Conservation (phyloP, 1,139 yeast genomes). For the Yamadazyma taylorii region DNA sequence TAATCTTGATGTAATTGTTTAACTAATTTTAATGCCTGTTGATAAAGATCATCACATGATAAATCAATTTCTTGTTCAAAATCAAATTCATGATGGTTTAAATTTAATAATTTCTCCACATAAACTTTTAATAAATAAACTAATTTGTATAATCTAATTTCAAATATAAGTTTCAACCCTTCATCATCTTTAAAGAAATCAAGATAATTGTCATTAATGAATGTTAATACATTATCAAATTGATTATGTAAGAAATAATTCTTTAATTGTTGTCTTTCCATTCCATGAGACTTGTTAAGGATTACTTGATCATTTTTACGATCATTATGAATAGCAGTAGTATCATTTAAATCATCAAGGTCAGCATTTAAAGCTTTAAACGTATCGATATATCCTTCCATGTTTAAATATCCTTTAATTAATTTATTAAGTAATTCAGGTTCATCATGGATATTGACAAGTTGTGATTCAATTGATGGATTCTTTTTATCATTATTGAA, state of each 20-base stretch:
- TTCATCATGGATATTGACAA: conserved; percentile 28
- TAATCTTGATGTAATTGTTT: conserved; percentile 39
- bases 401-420: conserved; percentile 67
- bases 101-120: conserved; percentile 20
- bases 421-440: conserved; percentile 49
- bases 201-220: conserved; percentile 47
- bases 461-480: conserved; percentile 22
- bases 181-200: conserved; percentile 33
- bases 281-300: conserved; percentile 34
- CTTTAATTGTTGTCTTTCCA: conserved; percentile 53
- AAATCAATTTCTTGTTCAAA: conserved; percentile 15
- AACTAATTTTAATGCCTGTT: conserved; percentile 39
- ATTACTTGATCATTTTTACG: conserved; percentile 3
- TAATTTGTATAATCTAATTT: conserved; percentile 53
- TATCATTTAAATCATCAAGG: conserved; percentile 39
- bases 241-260: conserved; percentile 45
- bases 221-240: conserved; percentile 46
- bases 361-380: conserved; percentile 56
- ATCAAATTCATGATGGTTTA: conserved; percentile 19
- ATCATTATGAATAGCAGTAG: conserved; percentile 5
- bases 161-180: conserved; percentile 49
- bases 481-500: neutral
- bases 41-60: conserved; percentile 14
- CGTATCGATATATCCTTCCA: conserved; percentile 71
- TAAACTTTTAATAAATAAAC: conserved; percentile 29